Evolutionary conservation across 169 alveolate genomes (phyloP).

Genomic region (Cryptosporidium ryanae): DNA sequence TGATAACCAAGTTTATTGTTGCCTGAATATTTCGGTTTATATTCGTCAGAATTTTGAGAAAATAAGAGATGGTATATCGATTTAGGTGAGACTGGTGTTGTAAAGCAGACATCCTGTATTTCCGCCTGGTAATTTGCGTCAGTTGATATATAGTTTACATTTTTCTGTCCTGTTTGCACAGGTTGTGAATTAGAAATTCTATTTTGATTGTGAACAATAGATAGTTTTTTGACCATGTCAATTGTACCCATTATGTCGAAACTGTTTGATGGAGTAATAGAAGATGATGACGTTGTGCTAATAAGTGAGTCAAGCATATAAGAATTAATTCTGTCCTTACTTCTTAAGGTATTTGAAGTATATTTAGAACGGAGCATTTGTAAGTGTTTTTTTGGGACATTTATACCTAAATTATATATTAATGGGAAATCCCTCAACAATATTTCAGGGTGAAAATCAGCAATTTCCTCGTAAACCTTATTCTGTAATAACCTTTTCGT

Average conservation of each 20-base stretch:
- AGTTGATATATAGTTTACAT: not conserved
- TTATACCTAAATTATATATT: conserved; percentile 51
- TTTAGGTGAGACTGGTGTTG: conserved; percentile 47
- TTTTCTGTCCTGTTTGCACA: conserved; percentile 10
- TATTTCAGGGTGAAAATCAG: conserved; percentile 84
- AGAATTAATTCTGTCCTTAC: conserved; percentile 64
- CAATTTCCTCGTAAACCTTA: conserved; percentile 86
- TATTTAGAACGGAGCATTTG: conserved; percentile 63
- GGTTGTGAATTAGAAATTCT: conserved; percentile 72
- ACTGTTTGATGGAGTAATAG: conserved; percentile 68
- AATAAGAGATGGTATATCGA: not conserved
- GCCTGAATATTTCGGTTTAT: too few relatives aligned
- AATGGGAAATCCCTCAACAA: conserved; percentile 74
- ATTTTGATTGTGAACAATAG: conserved; percentile 56
- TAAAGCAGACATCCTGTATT: conserved; percentile 27
- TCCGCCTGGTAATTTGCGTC: not conserved
- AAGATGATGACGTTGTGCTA: conserved; percentile 54
- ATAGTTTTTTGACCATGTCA: conserved; percentile 64
- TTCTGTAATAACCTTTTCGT: conserved; percentile 87
- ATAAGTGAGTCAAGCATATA: conserved; percentile 40
- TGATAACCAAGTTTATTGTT: too few relatives aligned
- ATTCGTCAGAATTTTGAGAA: not conserved
- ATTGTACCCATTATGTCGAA: conserved; percentile 48
- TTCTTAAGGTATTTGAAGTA: conserved; percentile 20
- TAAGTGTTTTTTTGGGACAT: conserved; percentile 54